Base-by-base conservation (phyloP, 352 stramenopile genomes). In the Globisporangium uncinulatum region DNA sequence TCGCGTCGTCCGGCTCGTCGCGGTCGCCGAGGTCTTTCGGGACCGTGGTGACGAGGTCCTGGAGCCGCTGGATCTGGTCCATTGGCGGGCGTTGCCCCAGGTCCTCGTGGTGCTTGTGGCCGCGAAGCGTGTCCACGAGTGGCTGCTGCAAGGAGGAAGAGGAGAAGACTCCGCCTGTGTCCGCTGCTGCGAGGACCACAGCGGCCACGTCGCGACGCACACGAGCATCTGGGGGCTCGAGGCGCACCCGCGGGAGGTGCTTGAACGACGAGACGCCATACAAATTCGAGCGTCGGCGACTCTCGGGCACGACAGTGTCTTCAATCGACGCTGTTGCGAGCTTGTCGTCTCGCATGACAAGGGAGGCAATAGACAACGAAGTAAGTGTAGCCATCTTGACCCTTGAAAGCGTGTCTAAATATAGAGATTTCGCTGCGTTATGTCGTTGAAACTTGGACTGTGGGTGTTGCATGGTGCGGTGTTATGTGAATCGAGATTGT, bases 41-140 rank as follows among this genome's bases (percentile, higher is more conserved):
- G 1, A 85, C 76, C 0, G 78, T 86, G 13, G 78, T 70, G 36
- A 63, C 63, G 8, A 88, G 71, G 43, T 84, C 78, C n/a, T 62
- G 59, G 6, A 84, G 49, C 2, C 47, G 53, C 14, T 79, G 65
- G 21, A 79, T 79, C 4, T 63, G 69, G 59, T 88, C 78, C 44
- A 85, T 41, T 6, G 78, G 67, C 9, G 78, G 78, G 3, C 78
- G 68, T 31, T 72, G 66, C 0, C 76, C 70, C 2, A 71, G 53
- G 6, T 81, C 57, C 32, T 79, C 71, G 36, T 66, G 73, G 62
- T 85, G 67, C 56, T 86, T 88, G 34, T 65, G 67, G 43, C 76
- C 67, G 31, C 79, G 68, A n/a, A 83, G 55, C 36, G 81, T 75
- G n/a, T 73, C 59, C 46, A 83, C 77, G n/a, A 72, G 54, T 2